Base-by-base conservation (phyloP, 2,329 filamentous ascomycete genomes). In the Colletotrichum echinochloae region DNA sequence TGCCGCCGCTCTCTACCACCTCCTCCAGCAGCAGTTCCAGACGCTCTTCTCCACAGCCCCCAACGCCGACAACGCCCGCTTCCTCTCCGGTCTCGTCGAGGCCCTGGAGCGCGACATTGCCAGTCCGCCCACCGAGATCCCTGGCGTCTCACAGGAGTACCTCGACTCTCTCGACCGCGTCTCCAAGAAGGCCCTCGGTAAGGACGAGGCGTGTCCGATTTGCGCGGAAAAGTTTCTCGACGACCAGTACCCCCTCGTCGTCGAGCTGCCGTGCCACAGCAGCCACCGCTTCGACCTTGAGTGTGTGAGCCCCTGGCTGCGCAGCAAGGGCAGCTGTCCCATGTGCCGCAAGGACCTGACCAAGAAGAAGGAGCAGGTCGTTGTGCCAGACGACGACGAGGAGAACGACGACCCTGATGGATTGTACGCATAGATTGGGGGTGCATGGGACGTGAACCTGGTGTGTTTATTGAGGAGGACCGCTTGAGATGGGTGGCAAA, bases 251-350 rank as follows among this genome's bases (percentile, higher is more conserved):
- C 87, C 86, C 65, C 82, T 92, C 2, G 89, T 91, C 16, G 90
- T 91, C 35, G 85, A 89, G 81, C 82, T 92, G 75, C 89, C 89
- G 49, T 92, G 90, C 77, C 83, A 89, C 74, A 83, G 82, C 39
- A 81, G 78, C 49, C 90, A 92, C 78, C 81, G 80, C 60, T 91
- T 90, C 76, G 90, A 92, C 75, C 79, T 91, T n/a, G 90, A 92
- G 80, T 92, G 90, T 75, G 88, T 91, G 2, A 87, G 85, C 4
- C 89, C 90, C 8, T 92, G 90, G 90, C 77, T 92, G 77, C 81
- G 85, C 77, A 85, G 87, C 75, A 90, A 91, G 79, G 89, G 89
- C 46, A 90, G 84, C 39, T 91, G 89, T 77, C 89, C 89, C 48
- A 82, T 91, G 81, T 91, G 89, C 78, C 81, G 90, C 70, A 84